A percentile compares a stretch with the other conserved stretches of the same genome.
These are phyloP conservation scores for Schizonepeta tenuifolia DNA, from an alignment of 257 asterid species.

Conservation along the genomic window DNA sequence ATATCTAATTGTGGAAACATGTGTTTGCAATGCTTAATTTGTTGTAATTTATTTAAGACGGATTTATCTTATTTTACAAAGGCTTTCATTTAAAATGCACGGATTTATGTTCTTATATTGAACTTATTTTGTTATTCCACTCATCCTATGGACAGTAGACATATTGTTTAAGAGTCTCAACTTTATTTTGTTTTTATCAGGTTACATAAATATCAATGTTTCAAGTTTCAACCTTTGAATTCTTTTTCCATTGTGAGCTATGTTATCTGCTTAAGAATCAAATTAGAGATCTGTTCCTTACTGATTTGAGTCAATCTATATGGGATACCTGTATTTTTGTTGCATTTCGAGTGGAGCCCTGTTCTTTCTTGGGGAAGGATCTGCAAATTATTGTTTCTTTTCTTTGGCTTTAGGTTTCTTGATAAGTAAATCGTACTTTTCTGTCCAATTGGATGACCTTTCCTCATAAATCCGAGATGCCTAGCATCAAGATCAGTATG, in stretches of 20 bases:
- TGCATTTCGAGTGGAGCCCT: neutral
- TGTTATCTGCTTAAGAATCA: neutral
- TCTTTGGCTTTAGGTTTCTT: slow-evolving; percentile 7
- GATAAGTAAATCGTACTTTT: neutral
- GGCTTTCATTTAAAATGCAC: neutral
- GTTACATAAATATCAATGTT: neutral
- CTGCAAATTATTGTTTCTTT: neutral
- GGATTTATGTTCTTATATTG: neutral
- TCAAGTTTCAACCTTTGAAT: neutral
- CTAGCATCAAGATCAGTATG: neutral
- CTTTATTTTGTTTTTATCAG: neutral
- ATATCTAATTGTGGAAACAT: neutral
- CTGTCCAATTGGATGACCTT: neutral
- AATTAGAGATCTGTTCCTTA: neutral
- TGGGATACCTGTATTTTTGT: neutral
- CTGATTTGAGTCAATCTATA: neutral
- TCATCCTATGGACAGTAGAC: neutral
- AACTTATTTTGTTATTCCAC: neutral
- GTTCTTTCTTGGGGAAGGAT: slow-evolving; percentile 10
- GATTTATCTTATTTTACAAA: too few species aligned
- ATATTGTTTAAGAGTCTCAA: neutral
- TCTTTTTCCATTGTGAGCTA: neutral
- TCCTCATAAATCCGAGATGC: neutral
- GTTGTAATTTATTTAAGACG: neutral
- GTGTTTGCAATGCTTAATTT: neutral